Base-by-base conservation (phyloP, 768 basidiomycete species). In the Mycena epipterygia region DNA sequence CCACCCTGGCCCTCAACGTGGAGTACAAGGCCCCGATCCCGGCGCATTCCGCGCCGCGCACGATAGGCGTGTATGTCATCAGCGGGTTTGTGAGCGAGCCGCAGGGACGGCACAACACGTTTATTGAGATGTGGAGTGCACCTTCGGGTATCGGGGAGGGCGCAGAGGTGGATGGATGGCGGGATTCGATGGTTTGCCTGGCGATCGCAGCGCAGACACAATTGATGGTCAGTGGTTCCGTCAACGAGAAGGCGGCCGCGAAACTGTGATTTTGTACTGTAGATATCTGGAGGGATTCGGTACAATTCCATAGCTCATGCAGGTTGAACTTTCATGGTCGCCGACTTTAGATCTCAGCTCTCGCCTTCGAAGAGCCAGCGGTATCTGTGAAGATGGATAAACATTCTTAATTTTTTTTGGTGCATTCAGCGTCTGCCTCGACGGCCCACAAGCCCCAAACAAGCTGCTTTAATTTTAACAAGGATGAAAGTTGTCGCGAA, bases 1-100 rank as follows among this genome's bases (percentile, higher is more conserved):
- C 90, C n/a, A 92, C 91, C 0, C 82, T 92, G 79, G 82, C 84
- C 0, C 81, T 92, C 67, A 81, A 87, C 0, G 67, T 93, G 19
- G 90, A 92, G 69, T 92, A 90, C 82, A 92, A 91, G 74, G 83
- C 84, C 6, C 61, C 68, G 9, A 71, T 74, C 1, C 73, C 72
- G 3, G 49, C 68, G 23, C 66, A 67, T 13, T 68, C 71, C 8
- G 27, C 42, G 30, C 33, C 62, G 33, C 67, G 71, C 21, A 84
- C 84, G 1, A 79, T 86, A 12, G 84, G 81, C 7, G 16, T 84
- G 9, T 84, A 82, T 64, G 37, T 67, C 33, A 13, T 42, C 5
- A 55, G 66, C 42, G 62, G 61, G 17, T 67, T 42, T 23, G 63
- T 79, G 60, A 76, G 79, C 30, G 74, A 79, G 30, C 84, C 83